A percentile compares a stretch with the other conserved stretches of the same genome.
phyloP scores from a whole-genome alignment of 768 basidiomycete genomes.

The Serendipita vermifera region DNA sequence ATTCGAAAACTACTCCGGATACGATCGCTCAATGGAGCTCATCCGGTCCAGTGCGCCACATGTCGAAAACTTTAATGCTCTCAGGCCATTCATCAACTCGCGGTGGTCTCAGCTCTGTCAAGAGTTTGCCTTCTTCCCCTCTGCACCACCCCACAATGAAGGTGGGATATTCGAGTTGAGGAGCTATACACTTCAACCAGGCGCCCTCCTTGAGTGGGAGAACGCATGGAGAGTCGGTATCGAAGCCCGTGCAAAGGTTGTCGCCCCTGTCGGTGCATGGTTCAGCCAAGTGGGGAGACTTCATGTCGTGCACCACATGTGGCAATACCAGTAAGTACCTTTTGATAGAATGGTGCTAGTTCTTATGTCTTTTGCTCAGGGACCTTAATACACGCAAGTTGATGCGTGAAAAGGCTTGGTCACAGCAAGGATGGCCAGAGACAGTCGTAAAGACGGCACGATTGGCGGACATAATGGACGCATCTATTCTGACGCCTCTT shows the following conservation, averaged over 20 bases:
- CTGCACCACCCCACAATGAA: conserved; percentile 69
- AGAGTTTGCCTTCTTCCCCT: conserved; percentile 93
- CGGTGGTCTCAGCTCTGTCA: conserved; percentile 71
- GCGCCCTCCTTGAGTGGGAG: conserved; percentile 91
- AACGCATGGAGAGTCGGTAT: conserved; percentile 86
- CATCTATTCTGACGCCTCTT: conserved; percentile 66
- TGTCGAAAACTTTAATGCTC: conserved; percentile 47
- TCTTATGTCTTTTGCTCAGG: conserved; percentile 24
- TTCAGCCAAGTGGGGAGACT: conserved; percentile 77
- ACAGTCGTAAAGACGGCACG: conserved; percentile 89
- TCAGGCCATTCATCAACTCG: conserved; percentile 64
- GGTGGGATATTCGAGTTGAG: conserved; percentile 93
- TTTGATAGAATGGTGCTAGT: background rate
- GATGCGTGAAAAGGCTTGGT: conserved; percentile 82
- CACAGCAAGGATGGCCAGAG: conserved; percentile 88
- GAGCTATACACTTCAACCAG: conserved; percentile 43
- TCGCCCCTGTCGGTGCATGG: conserved; percentile 83
- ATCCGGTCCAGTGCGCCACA: conserved; percentile 43
- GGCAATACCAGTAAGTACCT: conserved; percentile 79
- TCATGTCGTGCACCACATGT: conserved; percentile 88
- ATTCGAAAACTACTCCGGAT: conserved; percentile 87
- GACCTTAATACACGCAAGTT: conserved; percentile 71
- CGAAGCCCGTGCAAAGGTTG: conserved; percentile 79
- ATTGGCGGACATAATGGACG: conserved; percentile 75
- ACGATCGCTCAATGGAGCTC: conserved; percentile 58